phyloP scores from a whole-genome alignment of 2,329 filamentous ascomycete genomes.

The Cercospora sojina region DNA sequence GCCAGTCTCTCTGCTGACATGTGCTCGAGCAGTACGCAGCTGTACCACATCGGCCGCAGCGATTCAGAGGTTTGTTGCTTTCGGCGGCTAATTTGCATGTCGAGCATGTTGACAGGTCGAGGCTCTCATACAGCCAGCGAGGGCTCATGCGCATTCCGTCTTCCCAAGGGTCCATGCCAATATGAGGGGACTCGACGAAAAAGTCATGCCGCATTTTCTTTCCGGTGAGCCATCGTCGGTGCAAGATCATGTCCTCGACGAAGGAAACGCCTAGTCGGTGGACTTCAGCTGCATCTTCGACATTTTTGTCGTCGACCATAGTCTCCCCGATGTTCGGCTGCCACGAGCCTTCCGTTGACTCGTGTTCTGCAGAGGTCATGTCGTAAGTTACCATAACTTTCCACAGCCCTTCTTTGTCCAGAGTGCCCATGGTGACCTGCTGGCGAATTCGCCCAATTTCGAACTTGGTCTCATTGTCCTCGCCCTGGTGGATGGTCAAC shows the following conservation, averaged over 20 bases:
- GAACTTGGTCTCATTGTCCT: slow-evolving; percentile 14
- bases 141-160: slow-evolving; percentile 27
- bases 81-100: slow-evolving; percentile 10
- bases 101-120: slow-evolving; percentile 21
- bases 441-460: slow-evolving; percentile 28
- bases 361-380: neutral
- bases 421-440: slow-evolving; percentile 24
- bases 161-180: slow-evolving; percentile 23
- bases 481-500: slow-evolving; percentile 9
- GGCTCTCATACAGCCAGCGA: slow-evolving; percentile 25
- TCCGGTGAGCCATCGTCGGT: slow-evolving; percentile 22
- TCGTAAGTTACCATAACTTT: slow-evolving; percentile 24
- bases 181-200: slow-evolving; percentile 23
- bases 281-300: slow-evolving; percentile 22
- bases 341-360: slow-evolving; percentile 14
- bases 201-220: slow-evolving; percentile 24
- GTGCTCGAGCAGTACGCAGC: slow-evolving; percentile 26
- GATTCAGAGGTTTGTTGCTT: slow-evolving; percentile 8
- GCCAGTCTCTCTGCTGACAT: slow-evolving; percentile 27
- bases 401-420: slow-evolving; percentile 23
- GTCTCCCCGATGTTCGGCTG: slow-evolving; percentile 21
- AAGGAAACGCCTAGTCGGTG: slow-evolving; percentile 11
- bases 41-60: slow-evolving; percentile 28
- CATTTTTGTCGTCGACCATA: slow-evolving; percentile 31
- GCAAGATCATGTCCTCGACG: slow-evolving; percentile 15